These are phyloP conservation scores for Solanum piurae DNA, from an alignment of 257 asterid species.

Conservation along the genomic window DNA sequence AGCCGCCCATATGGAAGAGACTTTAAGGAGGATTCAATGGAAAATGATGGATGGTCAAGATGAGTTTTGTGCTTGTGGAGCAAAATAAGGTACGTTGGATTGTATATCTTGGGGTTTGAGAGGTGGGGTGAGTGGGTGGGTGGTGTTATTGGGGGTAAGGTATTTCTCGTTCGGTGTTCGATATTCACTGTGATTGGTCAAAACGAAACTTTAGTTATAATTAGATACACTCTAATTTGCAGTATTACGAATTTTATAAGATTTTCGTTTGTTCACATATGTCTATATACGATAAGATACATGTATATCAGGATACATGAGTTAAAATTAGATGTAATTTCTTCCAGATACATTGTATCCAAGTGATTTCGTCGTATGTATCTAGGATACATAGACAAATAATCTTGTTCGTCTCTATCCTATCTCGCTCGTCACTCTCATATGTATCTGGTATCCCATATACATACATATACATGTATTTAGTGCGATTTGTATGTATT, in stretches of 20 bases:
- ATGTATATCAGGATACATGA: background rate
- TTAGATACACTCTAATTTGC: too few relatives aligned
- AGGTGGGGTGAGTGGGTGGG: background rate
- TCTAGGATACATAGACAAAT: too few relatives aligned
- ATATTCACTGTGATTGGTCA: too few relatives aligned
- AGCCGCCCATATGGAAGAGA: slow-evolving; percentile 48
- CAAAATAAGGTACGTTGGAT: slow-evolving; percentile 13
- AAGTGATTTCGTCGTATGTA: fast-evolving
- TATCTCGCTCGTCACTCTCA: background rate
- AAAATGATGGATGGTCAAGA: slow-evolving; percentile 25
- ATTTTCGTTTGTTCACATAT: too few relatives aligned
- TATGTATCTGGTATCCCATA: too few relatives aligned
- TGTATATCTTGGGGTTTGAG: background rate
- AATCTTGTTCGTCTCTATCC: background rate
- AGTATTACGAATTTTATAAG: too few relatives aligned
- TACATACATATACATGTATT: too few relatives aligned
- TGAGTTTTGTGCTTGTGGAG: slow-evolving; percentile 17
- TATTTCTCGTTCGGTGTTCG: background rate
- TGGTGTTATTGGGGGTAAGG: too few relatives aligned
- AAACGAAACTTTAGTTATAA: too few relatives aligned
- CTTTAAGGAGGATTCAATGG: background rate
- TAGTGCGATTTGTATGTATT: too few relatives aligned
- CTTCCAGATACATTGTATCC: background rate
- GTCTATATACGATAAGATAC: background rate
- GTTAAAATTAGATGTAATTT: too few relatives aligned